Conservation (phyloP, 495 filamentous ascomycete genomes). For the Daldinia decipiens region DNA sequence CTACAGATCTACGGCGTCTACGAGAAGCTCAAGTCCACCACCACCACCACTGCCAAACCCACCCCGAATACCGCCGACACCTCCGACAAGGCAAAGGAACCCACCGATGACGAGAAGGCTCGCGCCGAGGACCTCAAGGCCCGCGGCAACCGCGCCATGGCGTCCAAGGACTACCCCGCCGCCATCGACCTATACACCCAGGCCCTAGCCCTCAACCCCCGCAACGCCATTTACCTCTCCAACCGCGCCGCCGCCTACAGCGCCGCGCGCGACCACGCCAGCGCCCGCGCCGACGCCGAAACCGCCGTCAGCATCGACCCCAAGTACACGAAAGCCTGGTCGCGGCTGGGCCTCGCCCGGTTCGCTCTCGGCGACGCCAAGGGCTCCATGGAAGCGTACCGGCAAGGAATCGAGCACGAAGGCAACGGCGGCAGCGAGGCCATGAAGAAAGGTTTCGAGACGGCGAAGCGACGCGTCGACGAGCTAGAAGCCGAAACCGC, state of each 20-base stretch:
- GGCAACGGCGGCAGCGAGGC: conserved; percentile 86
- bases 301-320: conserved; percentile 86
- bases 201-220: conserved; percentile 79
- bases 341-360: conserved; percentile 84
- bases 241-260: conserved; percentile 95
- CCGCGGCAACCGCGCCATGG: conserved; percentile 95
- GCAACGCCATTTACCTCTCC: conserved; percentile 95
- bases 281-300: conserved; percentile 86
- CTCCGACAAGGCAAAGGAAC: conserved; percentile 45
- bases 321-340: conserved; percentile 96
- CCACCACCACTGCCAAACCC: conserved; percentile 44
- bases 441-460: conserved; percentile 96
- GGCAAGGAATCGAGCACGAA: conserved; percentile 91
- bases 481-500: conserved; percentile 67
- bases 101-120: conserved; percentile 66
- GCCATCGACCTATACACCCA: conserved; percentile 89
- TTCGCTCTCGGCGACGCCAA: conserved; percentile 91
- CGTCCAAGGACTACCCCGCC: conserved; percentile 80
- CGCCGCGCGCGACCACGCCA: conserved; percentile 79
- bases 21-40: conserved; percentile 81
- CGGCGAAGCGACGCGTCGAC: conserved; percentile 82
- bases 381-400: conserved; percentile 93
- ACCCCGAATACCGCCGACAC: conserved; percentile 16
- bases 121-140: conserved; percentile 89
- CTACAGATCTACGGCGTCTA: conserved; percentile 92